Percentiles rank a stretch among this genome's conserved stretches.
Evolutionary conservation across 2,329 filamentous ascomycete genomes (phyloP).

Genomic region (Helminthosporium solani): DNA sequence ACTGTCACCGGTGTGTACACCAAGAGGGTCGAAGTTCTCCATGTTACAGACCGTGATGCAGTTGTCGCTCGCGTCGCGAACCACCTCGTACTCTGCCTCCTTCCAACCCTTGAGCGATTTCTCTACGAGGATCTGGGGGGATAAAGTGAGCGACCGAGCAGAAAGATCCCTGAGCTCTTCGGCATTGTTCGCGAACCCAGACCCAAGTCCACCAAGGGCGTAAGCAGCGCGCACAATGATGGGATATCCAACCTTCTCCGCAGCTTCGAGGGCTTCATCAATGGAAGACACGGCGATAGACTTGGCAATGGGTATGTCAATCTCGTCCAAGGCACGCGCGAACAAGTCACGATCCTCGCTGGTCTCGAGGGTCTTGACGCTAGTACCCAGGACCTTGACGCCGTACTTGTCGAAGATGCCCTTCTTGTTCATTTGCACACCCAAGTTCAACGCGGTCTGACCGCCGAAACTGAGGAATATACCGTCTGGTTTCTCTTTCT

Average conservation of each 20-base stretch:
- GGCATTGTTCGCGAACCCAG: constrained; percentile 90
- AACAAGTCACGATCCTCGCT: constrained; percentile 97
- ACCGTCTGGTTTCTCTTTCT: constrained; percentile 91
- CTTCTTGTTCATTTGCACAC: constrained; percentile 95
- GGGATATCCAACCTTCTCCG: constrained; percentile 85
- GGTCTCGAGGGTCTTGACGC: constrained; percentile 88
- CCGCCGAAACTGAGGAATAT: constrained; percentile 97
- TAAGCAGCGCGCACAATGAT: constrained; percentile 98
- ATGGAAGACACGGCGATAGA: constrained; percentile 90
- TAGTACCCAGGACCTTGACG: constrained; percentile 93
- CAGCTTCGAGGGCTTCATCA: constrained; percentile 88
- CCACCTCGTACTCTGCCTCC: constrained; percentile 97
- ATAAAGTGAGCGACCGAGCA: constrained; percentile 86
- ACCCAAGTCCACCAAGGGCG: constrained; percentile 91
- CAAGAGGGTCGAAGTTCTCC: constrained; percentile 98
- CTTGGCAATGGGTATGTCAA: constrained; percentile 95
- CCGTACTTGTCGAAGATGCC: constrained; percentile 94
- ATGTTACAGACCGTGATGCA: constrained; percentile 99
- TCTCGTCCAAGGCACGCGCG: constrained; percentile 91
- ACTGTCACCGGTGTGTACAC: constrained; percentile 97
- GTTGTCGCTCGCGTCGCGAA: constrained; percentile 95
- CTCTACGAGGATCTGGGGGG: constrained; percentile 95
- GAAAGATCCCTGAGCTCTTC: constrained; percentile 94
- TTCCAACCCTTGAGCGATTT: constrained; percentile 99
- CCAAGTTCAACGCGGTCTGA: constrained; percentile 93